Conservation (phyloP, 73 alveolate species). For the Tetrahymena elliotti region DNA sequence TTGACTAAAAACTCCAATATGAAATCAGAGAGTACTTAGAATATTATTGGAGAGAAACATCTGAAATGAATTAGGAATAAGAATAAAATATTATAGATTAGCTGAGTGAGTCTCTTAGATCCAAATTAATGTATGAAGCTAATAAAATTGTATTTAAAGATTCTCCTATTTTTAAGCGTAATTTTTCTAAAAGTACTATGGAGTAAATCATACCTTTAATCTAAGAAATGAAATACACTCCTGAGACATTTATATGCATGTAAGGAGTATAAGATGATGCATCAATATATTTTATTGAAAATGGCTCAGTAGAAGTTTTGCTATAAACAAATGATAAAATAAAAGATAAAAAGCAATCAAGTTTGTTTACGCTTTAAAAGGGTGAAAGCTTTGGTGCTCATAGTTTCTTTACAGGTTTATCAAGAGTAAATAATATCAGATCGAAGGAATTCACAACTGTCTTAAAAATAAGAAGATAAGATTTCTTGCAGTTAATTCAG, state of each 20-base stretch:
- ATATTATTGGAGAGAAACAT: conserved; percentile 35
- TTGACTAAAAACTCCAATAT: conserved; percentile 48
- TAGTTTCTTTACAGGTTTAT: conserved; percentile 48
- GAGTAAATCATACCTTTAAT: background rate
- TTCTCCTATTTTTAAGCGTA: background rate
- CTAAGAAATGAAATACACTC: conserved; percentile 33
- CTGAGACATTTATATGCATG: conserved; percentile 1
- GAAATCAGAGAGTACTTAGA: conserved; percentile 66
- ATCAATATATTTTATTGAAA: conserved; percentile 15
- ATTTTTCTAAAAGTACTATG: conserved; percentile 11
- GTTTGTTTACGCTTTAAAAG: background rate
- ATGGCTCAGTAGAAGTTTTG: conserved; percentile 13
- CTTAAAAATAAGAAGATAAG: conserved; percentile 9
- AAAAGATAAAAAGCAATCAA: background rate
- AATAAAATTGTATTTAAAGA: conserved; percentile 4
- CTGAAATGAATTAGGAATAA: conserved; percentile 31
- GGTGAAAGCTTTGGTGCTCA: conserved; percentile 54
- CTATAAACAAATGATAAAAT: background rate
- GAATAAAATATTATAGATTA: background rate
- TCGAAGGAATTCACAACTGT: conserved; percentile 50
- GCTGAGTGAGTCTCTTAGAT: conserved; percentile 7
- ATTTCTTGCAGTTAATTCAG: background rate
- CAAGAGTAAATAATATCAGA: conserved; percentile 48
- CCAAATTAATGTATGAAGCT: conserved; percentile 22
- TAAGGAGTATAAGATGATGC: conserved; percentile 15